Evolutionary conservation across 768 basidiomycete species (phyloP).

Genomic region (Mycena polygramma): DNA sequence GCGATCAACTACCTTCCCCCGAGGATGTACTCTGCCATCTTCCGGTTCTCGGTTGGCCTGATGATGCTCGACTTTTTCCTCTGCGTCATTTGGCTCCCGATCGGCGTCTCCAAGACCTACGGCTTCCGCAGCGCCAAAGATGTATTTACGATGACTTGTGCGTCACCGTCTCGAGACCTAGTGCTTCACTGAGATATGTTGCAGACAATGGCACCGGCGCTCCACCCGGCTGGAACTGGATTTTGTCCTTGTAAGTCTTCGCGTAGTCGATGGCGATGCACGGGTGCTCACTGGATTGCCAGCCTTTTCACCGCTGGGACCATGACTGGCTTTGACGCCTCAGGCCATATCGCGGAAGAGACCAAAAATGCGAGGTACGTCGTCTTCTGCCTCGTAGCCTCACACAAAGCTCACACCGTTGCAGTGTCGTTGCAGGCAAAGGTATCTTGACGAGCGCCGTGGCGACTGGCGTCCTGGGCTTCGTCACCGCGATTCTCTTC

Average conservation of each 20-base stretch:
- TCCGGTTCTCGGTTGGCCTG: conserved; percentile 79
- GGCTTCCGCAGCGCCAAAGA: conserved; percentile 89
- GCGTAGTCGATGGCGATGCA: background rate
- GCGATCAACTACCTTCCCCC: conserved; percentile 91
- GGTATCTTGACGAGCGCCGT: conserved; percentile 86
- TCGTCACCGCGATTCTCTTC: conserved; percentile 83
- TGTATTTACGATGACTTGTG: conserved; percentile 86
- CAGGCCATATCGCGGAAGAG: conserved; percentile 91
- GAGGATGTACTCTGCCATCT: conserved; percentile 77
- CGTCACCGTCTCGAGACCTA: background rate
- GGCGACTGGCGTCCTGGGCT: conserved; percentile 85
- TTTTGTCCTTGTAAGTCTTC: conserved; percentile 77
- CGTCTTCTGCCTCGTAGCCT: background rate
- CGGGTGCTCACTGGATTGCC: background rate
- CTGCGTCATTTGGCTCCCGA: conserved; percentile 92
- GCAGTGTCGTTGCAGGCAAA: conserved; percentile 81
- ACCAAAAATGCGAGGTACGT: conserved; percentile 81
- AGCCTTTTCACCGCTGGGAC: conserved; percentile 91
- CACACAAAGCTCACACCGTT: background rate
- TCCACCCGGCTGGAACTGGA: conserved; percentile 91
- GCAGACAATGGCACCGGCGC: conserved; percentile 92
- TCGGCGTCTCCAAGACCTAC: conserved; percentile 90
- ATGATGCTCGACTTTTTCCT: conserved; percentile 91
- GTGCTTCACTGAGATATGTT: conserved; percentile 3
- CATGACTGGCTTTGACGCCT: conserved; percentile 92